These are phyloP conservation scores for Mallotus nudiflorus DNA, from an alignment of 345 rosid species.

Conservation along the genomic window DNA sequence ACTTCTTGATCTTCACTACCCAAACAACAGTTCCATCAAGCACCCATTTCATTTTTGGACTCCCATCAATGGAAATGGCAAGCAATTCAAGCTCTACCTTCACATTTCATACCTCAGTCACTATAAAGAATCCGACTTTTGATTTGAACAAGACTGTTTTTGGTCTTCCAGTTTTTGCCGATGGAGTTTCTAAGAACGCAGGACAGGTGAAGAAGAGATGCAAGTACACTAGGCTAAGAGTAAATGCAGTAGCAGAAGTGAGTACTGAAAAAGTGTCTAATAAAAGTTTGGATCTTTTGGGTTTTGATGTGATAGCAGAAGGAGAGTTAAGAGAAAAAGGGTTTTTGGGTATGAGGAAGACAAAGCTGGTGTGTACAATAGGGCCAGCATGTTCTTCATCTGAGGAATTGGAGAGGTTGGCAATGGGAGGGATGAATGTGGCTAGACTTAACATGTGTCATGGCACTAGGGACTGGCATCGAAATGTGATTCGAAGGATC, in stretches of 20 bases:
- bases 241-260: constrained; percentile 35
- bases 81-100: not conserved
- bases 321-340: constrained; percentile 63
- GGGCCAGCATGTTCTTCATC: constrained; percentile 62
- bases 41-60: no score
- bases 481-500: constrained; percentile 56
- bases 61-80: constrained; percentile 6
- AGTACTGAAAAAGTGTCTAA: constrained; percentile 23
- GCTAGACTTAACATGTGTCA: constrained; percentile 79
- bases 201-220: not conserved
- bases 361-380: constrained; percentile 69
- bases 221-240: not conserved
- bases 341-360: constrained; percentile 69
- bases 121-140: not conserved
- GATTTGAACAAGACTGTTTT: not conserved
- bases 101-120: not conserved
- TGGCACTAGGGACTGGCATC: constrained; percentile 65
- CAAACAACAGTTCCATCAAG: not conserved
- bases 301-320: constrained; percentile 50
- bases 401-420: constrained; percentile 62
- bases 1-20: not conserved
- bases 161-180: not conserved
- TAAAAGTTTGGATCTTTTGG: constrained; percentile 21
- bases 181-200: constrained; percentile 5
- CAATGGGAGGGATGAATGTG: constrained; percentile 69